Base-by-base conservation (phyloP, 1,284 basidiomycete genomes). In the Leccinum subrobustum region DNA sequence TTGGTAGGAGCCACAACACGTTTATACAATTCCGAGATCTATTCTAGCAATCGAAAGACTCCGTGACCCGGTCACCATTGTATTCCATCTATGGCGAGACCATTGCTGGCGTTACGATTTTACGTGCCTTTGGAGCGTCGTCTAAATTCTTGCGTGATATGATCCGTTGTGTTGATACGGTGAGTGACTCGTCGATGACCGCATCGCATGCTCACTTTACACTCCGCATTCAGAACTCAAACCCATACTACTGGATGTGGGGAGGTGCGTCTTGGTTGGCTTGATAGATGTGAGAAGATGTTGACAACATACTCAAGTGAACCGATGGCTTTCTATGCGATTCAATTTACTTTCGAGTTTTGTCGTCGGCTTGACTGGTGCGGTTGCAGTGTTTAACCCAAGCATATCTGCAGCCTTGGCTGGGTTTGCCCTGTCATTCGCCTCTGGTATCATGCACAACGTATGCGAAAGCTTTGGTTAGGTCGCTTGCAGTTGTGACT, bases 51-150 rank as follows among this genome's bases (percentile, higher is more conserved):
- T 56, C 39, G 16, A 42, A 61, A 89, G 93, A 95, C 70, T 94
- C 92, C 12, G 88, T 95, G 52, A 94, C 93, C 7, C 87, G 93
- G 39, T 95, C 93, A 0, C 95, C 95, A 0, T 77, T 98, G 14
- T 97, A 96, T 74, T 94, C 92, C 0, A 90, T 96, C 52, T 97
- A 95, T 66, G 92, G 91, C 2, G 94, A 96, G 75, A 93, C 92
- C 0, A 94, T 95, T 58, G 83, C 92, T 3, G 94, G 93, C n/a
- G 90, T 91, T 14, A 83, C 92, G 0, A 90, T 96, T 55, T 78
- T 96, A 47, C 89, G 95, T 52, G 90, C 95, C 1, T 96, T 95
- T 69, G 94, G 94, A 18, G 91, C 90, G 12, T 88, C 87, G 31
- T 92, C 92, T 29, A 92, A 93, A 69, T 91, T 96, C 69, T 77